Percentiles rank a stretch among this genome's conserved stretches.
These are phyloP conservation scores for Phytophthora parvispora DNA, from an alignment of 352 stramenopile species.

Conservation along the genomic window DNA sequence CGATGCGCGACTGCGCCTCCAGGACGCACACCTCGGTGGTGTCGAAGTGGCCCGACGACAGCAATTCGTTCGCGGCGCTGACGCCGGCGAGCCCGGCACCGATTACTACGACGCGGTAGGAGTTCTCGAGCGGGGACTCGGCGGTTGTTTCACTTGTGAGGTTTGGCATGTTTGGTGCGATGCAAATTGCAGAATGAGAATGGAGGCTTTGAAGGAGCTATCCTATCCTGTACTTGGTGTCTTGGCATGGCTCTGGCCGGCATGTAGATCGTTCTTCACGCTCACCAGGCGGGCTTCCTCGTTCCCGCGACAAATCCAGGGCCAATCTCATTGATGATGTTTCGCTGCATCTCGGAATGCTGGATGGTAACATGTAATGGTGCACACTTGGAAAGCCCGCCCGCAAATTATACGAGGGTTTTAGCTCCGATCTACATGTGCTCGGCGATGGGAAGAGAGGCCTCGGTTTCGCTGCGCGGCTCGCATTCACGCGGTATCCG, in stretches of 20 bases:
- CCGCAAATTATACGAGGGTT: no score
- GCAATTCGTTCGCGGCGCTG: conserved; percentile 52
- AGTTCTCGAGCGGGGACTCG: conserved; percentile 14
- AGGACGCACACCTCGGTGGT: conserved; percentile 53
- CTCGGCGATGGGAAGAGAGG: conserved; percentile 26
- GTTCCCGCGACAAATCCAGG: conserved; percentile 2
- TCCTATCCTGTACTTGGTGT: no score
- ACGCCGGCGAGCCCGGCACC: conserved; percentile 64
- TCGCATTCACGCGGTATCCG: conserved; percentile 16
- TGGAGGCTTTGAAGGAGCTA: no score
- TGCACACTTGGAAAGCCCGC: background rate
- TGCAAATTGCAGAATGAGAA: conserved; percentile 38
- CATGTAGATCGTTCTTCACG: background rate
- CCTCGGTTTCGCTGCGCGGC: conserved; percentile 21
- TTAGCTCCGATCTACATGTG: conserved; percentile 9
- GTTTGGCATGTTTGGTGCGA: conserved; percentile 27
- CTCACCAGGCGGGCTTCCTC: background rate
- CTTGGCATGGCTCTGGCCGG: background rate
- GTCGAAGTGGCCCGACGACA: conserved; percentile 42
- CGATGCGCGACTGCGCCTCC: conserved; percentile 58
- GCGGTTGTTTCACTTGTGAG: conserved; percentile 13
- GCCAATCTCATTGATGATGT: conserved; percentile 21
- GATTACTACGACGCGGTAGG: conserved; percentile 57
- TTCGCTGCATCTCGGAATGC: conserved; percentile 9
- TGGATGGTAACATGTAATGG: conserved; percentile 16